Evolutionary conservation across 2,329 filamentous ascomycete species (phyloP).

Genomic region (Xylaria sp.): DNA sequence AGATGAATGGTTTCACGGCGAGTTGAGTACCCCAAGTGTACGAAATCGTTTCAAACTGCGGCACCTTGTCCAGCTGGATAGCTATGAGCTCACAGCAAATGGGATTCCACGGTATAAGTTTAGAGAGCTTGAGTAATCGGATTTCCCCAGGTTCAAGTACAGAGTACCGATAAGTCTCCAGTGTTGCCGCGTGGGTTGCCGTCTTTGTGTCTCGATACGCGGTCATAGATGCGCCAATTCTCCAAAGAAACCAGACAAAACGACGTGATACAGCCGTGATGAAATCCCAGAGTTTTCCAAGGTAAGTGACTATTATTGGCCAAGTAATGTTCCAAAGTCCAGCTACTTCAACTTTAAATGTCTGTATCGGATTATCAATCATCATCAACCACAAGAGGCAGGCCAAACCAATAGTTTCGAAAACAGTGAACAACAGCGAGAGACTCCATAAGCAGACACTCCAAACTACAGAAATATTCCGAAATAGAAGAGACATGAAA

Average conservation of each 20-base stretch:
- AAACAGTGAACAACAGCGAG: neutral
- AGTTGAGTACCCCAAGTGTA: constrained; percentile 14
- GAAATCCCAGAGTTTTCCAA: neutral
- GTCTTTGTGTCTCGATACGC: neutral
- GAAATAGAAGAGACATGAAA: constrained; percentile 14
- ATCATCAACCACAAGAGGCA: constrained; percentile 15
- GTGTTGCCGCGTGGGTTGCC: constrained; percentile 1
- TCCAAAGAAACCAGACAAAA: neutral
- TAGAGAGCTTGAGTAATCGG: constrained; percentile 17
- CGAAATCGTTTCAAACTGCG: constrained; percentile 12
- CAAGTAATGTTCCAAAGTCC: neutral
- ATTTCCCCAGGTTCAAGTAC: constrained; percentile 8
- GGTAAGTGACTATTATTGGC: neutral
- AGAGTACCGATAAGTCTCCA: constrained; percentile 7
- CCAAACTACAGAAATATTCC: constrained; percentile 7
- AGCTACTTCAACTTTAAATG: neutral
- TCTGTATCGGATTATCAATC: constrained; percentile 12
- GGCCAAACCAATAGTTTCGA: neutral
- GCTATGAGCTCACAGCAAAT: constrained; percentile 10
- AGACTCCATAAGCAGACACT: neutral
- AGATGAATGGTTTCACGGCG: neutral
- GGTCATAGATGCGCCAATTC: neutral
- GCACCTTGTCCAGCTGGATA: constrained; percentile 5
- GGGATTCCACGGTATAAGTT: constrained; percentile 11
- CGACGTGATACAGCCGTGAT: neutral